Percentiles rank a stretch among this genome's conserved stretches.
Evolutionary conservation across 106 monocot species (phyloP).

Genomic region (Allium cepa): DNA sequence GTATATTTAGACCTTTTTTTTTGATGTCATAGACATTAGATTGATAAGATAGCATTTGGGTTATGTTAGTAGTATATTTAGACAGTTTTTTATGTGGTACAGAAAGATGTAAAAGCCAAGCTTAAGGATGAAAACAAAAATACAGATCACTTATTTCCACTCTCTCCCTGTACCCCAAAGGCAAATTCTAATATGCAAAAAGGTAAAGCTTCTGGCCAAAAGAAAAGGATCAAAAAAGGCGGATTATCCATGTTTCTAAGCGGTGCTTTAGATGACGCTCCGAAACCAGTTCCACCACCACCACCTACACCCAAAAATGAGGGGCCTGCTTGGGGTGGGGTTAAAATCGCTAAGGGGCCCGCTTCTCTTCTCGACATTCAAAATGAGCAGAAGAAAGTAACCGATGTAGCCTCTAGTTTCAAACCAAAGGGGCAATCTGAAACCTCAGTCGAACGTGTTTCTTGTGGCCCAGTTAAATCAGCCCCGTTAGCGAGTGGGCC

Average conservation of each 20-base stretch:
- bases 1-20: too few species aligned
- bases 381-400: slow-evolving; percentile 74
- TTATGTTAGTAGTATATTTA: too few species aligned
- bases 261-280: slow-evolving; percentile 86
- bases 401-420: slow-evolving; percentile 1
- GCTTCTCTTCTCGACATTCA: slow-evolving; percentile 85
- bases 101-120: slow-evolving; percentile 27
- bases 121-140: slow-evolving; percentile 11
- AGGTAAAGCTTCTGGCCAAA: slow-evolving; percentile 32
- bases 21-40: too few species aligned
- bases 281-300: slow-evolving; percentile 41
- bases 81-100: not conserved
- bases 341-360: slow-evolving; percentile 38
- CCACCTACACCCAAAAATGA: slow-evolving; percentile 69
- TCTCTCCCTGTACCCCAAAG: slow-evolving; percentile 15
- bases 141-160: slow-evolving; percentile 10
- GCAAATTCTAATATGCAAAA: slow-evolving; percentile 17
- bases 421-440: slow-evolving; percentile 25
- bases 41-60: too few species aligned
- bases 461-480: slow-evolving; percentile 28
- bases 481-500: slow-evolving; percentile 41
- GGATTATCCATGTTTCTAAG: slow-evolving; percentile 93
- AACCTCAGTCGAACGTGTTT: slow-evolving; percentile 17
- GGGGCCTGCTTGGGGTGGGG: slow-evolving; percentile 93
- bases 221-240: slow-evolving; percentile 87